Evolutionary conservation across 1,139 yeast species (phyloP).

Genomic region (Hansenula sp.): DNA sequence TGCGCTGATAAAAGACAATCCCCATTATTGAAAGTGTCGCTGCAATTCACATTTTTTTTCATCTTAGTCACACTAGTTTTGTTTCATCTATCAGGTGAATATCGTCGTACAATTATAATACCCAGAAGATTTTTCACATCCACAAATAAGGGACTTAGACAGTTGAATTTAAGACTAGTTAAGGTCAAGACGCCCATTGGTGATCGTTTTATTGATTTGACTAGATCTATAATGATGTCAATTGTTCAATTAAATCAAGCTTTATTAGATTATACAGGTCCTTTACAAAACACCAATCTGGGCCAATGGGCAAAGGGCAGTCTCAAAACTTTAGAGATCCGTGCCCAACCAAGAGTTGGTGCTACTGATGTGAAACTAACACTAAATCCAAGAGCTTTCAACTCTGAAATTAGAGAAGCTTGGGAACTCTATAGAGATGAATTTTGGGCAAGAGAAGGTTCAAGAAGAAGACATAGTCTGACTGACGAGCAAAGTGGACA

Average conservation of each 20-base stretch:
- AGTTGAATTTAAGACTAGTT: constrained; percentile 73
- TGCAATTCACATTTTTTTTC: constrained; percentile 65
- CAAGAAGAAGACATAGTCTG: constrained; percentile 46
- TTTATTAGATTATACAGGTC: constrained; percentile 33
- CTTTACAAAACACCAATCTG: constrained; percentile 31
- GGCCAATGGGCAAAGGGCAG: constrained; percentile 31
- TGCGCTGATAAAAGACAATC: constrained; percentile 18
- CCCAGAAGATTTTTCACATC: constrained; percentile 76
- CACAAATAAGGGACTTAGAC: constrained; percentile 84
- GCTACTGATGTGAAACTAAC: constrained; percentile 61
- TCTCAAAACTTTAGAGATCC: constrained; percentile 29
- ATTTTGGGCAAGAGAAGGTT: constrained; percentile 86
- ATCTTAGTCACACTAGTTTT: constrained; percentile 66
- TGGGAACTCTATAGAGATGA: constrained; percentile 95
- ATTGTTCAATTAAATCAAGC: constrained; percentile 23
- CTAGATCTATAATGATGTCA: constrained; percentile 26
- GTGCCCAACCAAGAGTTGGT: constrained; percentile 41
- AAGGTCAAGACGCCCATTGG: constrained; percentile 59
- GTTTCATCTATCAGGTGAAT: constrained; percentile 87
- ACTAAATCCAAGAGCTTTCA: constrained; percentile 76
- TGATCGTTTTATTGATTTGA: constrained; percentile 47
- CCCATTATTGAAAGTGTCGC: constrained; percentile 34
- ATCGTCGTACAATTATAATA: constrained; percentile 74
- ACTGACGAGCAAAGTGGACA: constrained; percentile 8
- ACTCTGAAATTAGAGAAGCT: constrained; percentile 81